Evolutionary conservation across 208 protist species (phyloP), one percentile per base, ranked within the genome.

Genomic region (Wallacemonas collosoma): DNA sequence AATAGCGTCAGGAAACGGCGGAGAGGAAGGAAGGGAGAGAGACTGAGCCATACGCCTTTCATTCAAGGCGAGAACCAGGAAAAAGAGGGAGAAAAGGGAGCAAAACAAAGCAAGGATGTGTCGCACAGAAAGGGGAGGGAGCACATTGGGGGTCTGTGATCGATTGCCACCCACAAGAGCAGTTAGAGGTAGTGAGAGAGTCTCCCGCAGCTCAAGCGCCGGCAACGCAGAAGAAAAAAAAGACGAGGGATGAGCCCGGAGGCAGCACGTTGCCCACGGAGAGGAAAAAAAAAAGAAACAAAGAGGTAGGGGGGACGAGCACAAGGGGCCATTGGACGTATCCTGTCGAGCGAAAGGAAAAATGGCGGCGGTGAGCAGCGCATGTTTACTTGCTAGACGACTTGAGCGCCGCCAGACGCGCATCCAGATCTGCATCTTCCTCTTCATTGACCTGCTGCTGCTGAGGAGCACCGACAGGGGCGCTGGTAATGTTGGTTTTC

Each of bases 361-460:
- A 26, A 26, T 26, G 26, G 9, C 47, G 47, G 47, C 47, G 47
- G 14, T 51, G 47, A 11, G 15, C 35, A 17, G 6, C 38, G 4
- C 14, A 38, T n/a, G 36, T 35, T 65, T 83, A 93, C 75, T 93
- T 93, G 83, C 91, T 88, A 35, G 88, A 90, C 2, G 79, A 58
- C 76, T 89, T 91, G 40, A 97, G 75, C 9, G 88, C 90, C 2
- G 87, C 93, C 14, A 97, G 79, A 48, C 93, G 79, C 9, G 87
- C 86, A 63, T 97, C 90, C 15, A 97, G 82, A 73, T 95, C 88
- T 68, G 92, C 81, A 68, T 95, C 90, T 43, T 90, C 83, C 69
- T 85, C 87, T 35, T 75, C 75, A 57, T 82, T 68, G 50, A 82
- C 57, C 64, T 87, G 77, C 9, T 74, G 43, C 65, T 84, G 82